Conservation (phyloP, 2,329 filamentous ascomycete genomes). For the Metarhizium sp. region DNA sequence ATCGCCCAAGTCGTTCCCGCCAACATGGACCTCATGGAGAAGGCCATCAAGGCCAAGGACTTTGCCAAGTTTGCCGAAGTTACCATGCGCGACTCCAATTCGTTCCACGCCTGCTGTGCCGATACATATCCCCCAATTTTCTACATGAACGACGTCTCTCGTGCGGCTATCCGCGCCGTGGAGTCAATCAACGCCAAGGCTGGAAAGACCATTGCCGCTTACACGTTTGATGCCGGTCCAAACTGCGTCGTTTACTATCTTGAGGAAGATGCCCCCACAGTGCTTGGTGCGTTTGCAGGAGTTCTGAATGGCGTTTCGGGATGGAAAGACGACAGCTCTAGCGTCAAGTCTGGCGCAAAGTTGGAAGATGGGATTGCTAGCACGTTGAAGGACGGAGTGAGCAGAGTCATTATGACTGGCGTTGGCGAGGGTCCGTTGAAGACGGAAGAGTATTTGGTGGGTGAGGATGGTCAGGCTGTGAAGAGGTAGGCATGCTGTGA, state of each 20-base stretch:
- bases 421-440: slow-evolving; percentile 84
- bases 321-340: slow-evolving; percentile 54
- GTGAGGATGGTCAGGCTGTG: slow-evolving; percentile 49
- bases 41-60: slow-evolving; percentile 66
- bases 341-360: slow-evolving; percentile 44
- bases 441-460: slow-evolving; percentile 68
- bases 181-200: slow-evolving; percentile 78
- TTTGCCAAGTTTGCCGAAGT: slow-evolving; percentile 82
- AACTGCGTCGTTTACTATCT: slow-evolving; percentile 97
- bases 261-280: slow-evolving; percentile 61
- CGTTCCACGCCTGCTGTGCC: slow-evolving; percentile 88
- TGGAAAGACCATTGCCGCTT: slow-evolving; percentile 75
- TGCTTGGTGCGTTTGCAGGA: slow-evolving; percentile 70
- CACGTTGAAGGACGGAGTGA: slow-evolving; percentile 68
- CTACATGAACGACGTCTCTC: slow-evolving; percentile 92
- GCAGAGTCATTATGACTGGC: slow-evolving; percentile 79
- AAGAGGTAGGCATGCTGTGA: slow-evolving; percentile 16
- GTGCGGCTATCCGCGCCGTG: slow-evolving; percentile 78
- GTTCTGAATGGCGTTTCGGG: slow-evolving; percentile 56
- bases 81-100: slow-evolving; percentile 95
- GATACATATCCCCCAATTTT: slow-evolving; percentile 97
- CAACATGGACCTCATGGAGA: slow-evolving; percentile 78
- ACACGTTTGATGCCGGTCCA: slow-evolving; percentile 95
- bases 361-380: slow-evolving; percentile 57
- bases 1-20: slow-evolving; percentile 68